Evolutionary conservation across 2,329 filamentous ascomycete species (phyloP).

Genomic region (Cercospora sojina): DNA sequence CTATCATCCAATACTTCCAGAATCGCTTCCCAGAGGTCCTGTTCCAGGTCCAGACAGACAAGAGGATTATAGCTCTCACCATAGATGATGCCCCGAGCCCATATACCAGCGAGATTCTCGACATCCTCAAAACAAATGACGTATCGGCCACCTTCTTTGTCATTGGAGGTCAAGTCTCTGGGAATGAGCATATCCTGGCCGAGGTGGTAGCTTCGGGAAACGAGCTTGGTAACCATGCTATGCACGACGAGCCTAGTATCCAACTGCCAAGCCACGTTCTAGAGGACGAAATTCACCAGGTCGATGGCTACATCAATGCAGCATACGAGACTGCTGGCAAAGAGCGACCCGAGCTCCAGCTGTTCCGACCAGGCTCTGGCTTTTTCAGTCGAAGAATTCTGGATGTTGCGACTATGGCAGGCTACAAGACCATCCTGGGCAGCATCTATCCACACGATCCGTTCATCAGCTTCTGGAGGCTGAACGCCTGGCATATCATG

Average conservation of each 20-base stretch:
- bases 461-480: constrained; percentile 66
- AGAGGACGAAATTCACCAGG: constrained; percentile 60
- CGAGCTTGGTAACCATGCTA: constrained; percentile 79
- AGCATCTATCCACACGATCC: constrained; percentile 88
- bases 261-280: constrained; percentile 61
- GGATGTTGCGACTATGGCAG: constrained; percentile 56
- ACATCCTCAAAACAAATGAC: constrained; percentile 61
- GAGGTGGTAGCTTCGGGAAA: constrained; percentile 55
- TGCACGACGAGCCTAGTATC: constrained; percentile 77
- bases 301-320: constrained; percentile 59
- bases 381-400: constrained; percentile 76
- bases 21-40: constrained; percentile 74
- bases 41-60: constrained; percentile 62
- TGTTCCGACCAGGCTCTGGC: constrained; percentile 81
- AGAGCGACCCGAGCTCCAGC: constrained; percentile 54
- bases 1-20: constrained; percentile 69
- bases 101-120: constrained; percentile 68
- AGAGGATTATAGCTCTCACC: constrained; percentile 74
- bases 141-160: constrained; percentile 84
- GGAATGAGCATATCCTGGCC: constrained; percentile 50
- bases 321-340: constrained; percentile 52
- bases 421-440: constrained; percentile 74
- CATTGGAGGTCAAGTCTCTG: constrained; percentile 72
- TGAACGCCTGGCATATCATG: constrained; percentile 77
- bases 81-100: constrained; percentile 82